Evolutionary conservation across 345 rosid species (phyloP), one percentile per base, ranked within the genome.

Genomic region (Erysimum cheiranthoides): DNA sequence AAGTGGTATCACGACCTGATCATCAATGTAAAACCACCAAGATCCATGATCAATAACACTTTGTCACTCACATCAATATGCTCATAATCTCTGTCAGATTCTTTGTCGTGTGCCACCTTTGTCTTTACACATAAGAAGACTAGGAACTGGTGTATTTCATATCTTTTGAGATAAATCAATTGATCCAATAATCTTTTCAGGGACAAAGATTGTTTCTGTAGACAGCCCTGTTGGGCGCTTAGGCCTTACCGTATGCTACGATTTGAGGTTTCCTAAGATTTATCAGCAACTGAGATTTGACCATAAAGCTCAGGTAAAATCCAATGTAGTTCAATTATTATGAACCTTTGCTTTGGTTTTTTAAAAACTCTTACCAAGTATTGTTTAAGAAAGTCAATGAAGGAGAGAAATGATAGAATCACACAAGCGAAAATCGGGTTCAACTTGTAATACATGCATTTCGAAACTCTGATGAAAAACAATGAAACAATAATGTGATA

Each of bases 201-300:
- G 97, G 40, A 87, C 84, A 59, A 88, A 87, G 39, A 43, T 89
- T 75, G 93, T 88, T 51, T 85, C 91, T 1, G 80, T 85, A 25
- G 98, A 89, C 79, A 92, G 96, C 79, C 96, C 97, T 7, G 38
- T 79, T 32, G 97, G 98, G 57, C 85, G 92, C 57, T 86, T 94
- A 81, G 96, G 98, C 66, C 77, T 89, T 73, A 83, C 98, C 10
- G 93, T 90, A 38, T 94, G 97, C 83, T 94, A 92, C 57, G 97
- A 94, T 79, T 68, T 94, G 85, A 92, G 98, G 82, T 94, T 94
- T 71, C 95, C 95, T 0, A 95, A 87, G 80, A 84, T 92, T 70
- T 92, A 94, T 76, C 97, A 92, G 85, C 87, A 87, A 85, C 85
- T 94, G 25, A 82, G 97, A 59, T 94, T 92, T 74, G 82, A 87